Conservation (phyloP, 176 grass and related monocot genomes). For the Oryza meridionalis region DNA sequence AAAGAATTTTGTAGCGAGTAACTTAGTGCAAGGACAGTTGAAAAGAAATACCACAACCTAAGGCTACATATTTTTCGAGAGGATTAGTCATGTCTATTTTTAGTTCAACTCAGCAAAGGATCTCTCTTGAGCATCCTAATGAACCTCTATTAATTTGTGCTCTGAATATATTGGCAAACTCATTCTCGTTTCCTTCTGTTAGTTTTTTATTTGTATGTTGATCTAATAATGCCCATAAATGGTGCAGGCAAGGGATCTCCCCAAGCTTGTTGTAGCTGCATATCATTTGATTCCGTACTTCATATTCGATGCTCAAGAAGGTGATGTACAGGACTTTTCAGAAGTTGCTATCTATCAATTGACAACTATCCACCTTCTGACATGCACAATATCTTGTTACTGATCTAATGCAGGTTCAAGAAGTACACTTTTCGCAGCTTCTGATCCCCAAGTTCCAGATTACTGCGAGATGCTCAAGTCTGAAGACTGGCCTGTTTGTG, state of each 20-base stretch:
- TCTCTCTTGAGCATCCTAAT: not conserved
- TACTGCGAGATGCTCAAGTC: constrained; percentile 84
- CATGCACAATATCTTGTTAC: constrained; percentile 19
- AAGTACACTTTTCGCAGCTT: constrained; percentile 80
- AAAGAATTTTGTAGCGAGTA: not conserved
- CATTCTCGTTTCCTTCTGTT: not conserved
- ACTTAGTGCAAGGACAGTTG: not conserved
- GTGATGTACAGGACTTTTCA: constrained; percentile 32
- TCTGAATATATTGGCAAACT: not conserved
- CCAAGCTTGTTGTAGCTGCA: constrained; percentile 65
- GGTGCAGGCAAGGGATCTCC: constrained; percentile 84
- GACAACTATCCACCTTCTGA: constrained; percentile 6
- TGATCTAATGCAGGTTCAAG: constrained; percentile 65
- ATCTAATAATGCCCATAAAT: constrained; percentile 4
- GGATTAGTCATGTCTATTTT: constrained; percentile 11
- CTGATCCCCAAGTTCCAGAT: constrained; percentile 85
- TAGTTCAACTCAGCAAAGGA: not conserved
- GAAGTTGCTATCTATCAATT: not conserved
- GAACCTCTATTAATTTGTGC: not conserved
- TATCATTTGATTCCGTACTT: constrained; percentile 95
- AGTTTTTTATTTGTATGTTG: constrained; percentile 27
- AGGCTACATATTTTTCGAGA: constrained; percentile 14
- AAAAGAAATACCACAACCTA: not conserved
- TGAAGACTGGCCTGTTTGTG: constrained; percentile 91
- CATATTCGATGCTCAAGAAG: constrained; percentile 93